phyloP scores from a whole-genome alignment of 192 early-diverging fungal genomes.

The Gamsiella multidivaricata region DNA sequence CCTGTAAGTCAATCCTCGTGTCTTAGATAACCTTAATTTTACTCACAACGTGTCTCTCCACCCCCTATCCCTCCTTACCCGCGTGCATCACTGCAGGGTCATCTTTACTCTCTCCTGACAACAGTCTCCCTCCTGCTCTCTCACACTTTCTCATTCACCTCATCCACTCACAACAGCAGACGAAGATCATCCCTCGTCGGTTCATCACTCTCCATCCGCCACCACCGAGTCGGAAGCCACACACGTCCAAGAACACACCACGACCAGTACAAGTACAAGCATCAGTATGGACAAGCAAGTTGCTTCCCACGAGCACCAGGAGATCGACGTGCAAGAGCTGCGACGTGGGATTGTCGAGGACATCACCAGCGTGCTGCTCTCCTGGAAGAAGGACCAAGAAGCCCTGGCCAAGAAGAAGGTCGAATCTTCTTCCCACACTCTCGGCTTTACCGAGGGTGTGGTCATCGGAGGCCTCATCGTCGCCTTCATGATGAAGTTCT shows the following conservation, averaged over 20 bases:
- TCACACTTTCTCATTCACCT: slow-evolving; percentile 3
- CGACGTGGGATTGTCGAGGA: slow-evolving; percentile 41
- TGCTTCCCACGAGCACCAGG: background rate
- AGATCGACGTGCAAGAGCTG: slow-evolving; percentile 25
- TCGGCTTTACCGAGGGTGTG: slow-evolving; percentile 48
- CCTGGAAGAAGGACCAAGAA: slow-evolving; percentile 50
- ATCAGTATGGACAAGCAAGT: slow-evolving; percentile 14
- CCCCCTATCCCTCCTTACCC: background rate
- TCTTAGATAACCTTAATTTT: no score
- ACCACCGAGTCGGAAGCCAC: slow-evolving; percentile 24
- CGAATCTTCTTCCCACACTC: slow-evolving; percentile 11
- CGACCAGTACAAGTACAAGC: background rate
- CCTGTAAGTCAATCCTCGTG: slow-evolving; percentile 5
- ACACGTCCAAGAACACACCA: slow-evolving; percentile 18
- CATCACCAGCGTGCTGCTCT: slow-evolving; percentile 23
- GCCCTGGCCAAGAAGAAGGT: slow-evolving; percentile 15
- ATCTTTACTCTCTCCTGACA: background rate
- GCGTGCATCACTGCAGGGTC: background rate
- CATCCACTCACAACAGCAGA: slow-evolving; percentile 9
- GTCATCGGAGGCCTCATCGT: slow-evolving; percentile 48
- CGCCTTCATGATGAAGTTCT: slow-evolving; percentile 49
- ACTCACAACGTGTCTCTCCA: no score
- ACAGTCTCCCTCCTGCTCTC: background rate
- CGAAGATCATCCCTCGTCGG: slow-evolving; percentile 23
- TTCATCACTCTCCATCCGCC: slow-evolving; percentile 35